phyloP scores from a whole-genome alignment of 148 eudicot species.

The Chenopodium suecicum region DNA sequence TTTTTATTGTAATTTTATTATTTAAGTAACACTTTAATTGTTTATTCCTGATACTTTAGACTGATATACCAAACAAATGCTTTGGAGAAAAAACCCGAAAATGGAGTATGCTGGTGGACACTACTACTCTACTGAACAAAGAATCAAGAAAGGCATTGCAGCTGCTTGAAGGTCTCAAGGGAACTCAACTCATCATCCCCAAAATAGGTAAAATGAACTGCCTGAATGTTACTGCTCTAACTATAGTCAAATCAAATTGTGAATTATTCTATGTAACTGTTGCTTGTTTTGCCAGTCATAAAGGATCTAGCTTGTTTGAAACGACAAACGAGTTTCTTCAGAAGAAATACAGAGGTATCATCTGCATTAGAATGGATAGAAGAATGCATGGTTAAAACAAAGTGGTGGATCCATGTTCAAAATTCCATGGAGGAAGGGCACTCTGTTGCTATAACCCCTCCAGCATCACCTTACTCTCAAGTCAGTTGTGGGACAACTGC shows the following conservation, averaged over 20 bases:
- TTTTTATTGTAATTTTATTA: too few species aligned
- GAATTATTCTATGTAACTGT: not conserved
- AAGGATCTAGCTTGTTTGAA: constrained; percentile 69
- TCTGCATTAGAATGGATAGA: constrained; percentile 78
- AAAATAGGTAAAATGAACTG: constrained; percentile 49
- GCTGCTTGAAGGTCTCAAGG: constrained; percentile 76
- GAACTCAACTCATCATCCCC: constrained; percentile 76
- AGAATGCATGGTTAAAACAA: constrained; percentile 56
- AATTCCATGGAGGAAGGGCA: constrained; percentile 47
- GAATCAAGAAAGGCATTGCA: constrained; percentile 72
- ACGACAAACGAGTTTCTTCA: constrained; percentile 53
- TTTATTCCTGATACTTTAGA: not conserved
- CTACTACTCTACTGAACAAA: constrained; percentile 54
- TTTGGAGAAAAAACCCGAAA: constrained; percentile 28
- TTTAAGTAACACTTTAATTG: too few species aligned
- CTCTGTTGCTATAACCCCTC: constrained; percentile 58
- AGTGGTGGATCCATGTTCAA: constrained; percentile 85
- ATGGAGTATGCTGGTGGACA: constrained; percentile 80
- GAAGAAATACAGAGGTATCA: constrained; percentile 50
- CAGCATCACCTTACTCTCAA: constrained; percentile 47
- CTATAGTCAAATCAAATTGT: not conserved
- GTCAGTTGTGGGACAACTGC: constrained; percentile 31
- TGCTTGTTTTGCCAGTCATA: constrained; percentile 46
- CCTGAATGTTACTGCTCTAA: not conserved
- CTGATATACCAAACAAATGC: constrained; percentile 40